These are phyloP conservation scores for Castanea mollissima DNA, from an alignment of 306 rosid genomes.

Conservation along the genomic window DNA sequence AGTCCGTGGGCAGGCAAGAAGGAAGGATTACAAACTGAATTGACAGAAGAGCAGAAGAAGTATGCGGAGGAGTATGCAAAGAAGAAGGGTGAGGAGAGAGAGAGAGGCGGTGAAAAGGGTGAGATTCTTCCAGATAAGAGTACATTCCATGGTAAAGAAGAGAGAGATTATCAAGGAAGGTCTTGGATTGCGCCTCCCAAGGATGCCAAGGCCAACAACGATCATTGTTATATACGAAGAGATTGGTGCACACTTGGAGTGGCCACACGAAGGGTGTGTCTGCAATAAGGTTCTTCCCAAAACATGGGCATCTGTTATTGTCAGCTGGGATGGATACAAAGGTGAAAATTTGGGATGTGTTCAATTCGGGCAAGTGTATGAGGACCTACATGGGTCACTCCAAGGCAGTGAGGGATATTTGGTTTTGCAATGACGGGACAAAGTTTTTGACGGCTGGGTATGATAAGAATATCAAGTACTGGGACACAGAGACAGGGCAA, in stretches of 20 bases:
- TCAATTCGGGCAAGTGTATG: slow-evolving; percentile 93
- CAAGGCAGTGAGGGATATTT: slow-evolving; percentile 84
- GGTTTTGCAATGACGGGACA: slow-evolving; percentile 82
- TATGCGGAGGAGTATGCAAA: slow-evolving; percentile 86
- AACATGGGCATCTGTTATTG: slow-evolving; percentile 79
- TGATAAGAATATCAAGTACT: slow-evolving; percentile 95
- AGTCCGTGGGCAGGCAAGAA: slow-evolving; percentile 97
- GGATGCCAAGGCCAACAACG: slow-evolving; percentile 87
- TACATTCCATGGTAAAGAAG: slow-evolving; percentile 92
- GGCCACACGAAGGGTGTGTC: slow-evolving; percentile 96
- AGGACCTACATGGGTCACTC: slow-evolving; percentile 97
- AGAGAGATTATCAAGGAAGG: slow-evolving; percentile 95
- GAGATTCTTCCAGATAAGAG: slow-evolving; percentile 77
- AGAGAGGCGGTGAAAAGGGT: slow-evolving; percentile 67
- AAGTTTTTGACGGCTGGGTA: slow-evolving; percentile 89
- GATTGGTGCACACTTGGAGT: slow-evolving; percentile 98
- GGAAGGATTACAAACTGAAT: slow-evolving; percentile 69
- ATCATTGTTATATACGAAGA: slow-evolving; percentile 90
- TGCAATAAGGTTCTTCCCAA: slow-evolving; percentile 92
- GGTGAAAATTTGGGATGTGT: slow-evolving; percentile 98
- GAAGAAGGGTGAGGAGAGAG: slow-evolving; percentile 93
- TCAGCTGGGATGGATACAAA: slow-evolving; percentile 93
- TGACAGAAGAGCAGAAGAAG: slow-evolving; percentile 88
- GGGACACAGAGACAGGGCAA: slow-evolving; percentile 99
- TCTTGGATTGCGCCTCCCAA: slow-evolving; percentile 95